Evolutionary conservation across 106 monocot species (phyloP), one percentile per base, ranked within the genome.

Genomic region (Platanthera zijinensis): DNA sequence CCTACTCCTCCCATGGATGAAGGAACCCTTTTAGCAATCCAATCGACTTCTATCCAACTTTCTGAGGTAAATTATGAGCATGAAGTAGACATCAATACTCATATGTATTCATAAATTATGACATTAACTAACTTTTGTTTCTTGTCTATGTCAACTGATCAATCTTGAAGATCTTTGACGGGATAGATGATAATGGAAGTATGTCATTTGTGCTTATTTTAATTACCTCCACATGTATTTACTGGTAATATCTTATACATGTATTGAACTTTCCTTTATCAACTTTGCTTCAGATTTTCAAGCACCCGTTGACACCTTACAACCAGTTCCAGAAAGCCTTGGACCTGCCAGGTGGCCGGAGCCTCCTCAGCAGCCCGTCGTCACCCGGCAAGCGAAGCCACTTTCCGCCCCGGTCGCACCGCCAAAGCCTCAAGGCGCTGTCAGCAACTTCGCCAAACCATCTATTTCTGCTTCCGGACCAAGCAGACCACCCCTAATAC

Each of bases 151-250:
- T 25, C 28, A 54, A 52, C 51, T 50, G 52, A 52, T 52, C 28
- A 6, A 13, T 47, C 49, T 9, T 82, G 77, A 79, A 97, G 97
- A 86, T 97, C 87, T 97, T 97, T 51, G 94, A 93, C 49, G 97
- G 86, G 50, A 92, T 97, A 85, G 94, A 91, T 78, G 91, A 94
- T 50, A 91, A 92, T 63, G 93, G 97, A 94, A 94, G 97, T 97
- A 77, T 94, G 97, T 88, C 18, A 68, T 46, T 19, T 48, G 13
- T 0, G 7, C 67, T 76, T 12, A 15, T 21, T 82, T 25, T 21
- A 77, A 6, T 52, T 69, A 66, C 4, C 1, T 15, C 10, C 69
- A 15, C 18, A 32, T 6, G 22, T 54, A 39, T 52, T 50, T n/a
- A 7, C 47, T 46, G 39, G 39, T 39, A 39, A 39, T 50, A 1